These are phyloP conservation scores for Aspergillus tamarii DNA, from an alignment of 2,329 filamentous ascomycete genomes.

Conservation along the genomic window DNA sequence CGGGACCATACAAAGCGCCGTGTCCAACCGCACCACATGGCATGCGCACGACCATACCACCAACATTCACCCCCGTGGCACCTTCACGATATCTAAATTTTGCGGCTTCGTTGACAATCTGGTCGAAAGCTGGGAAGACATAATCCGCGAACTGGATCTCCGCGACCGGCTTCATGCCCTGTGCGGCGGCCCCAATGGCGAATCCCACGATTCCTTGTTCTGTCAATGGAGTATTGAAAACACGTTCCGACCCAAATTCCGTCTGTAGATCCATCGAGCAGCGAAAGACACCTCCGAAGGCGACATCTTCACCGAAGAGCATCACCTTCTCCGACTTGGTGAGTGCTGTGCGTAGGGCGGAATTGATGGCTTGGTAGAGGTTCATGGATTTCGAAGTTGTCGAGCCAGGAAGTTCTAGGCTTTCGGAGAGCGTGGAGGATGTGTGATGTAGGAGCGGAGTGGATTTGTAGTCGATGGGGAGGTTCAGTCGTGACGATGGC, in stretches of 20 bases:
- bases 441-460: constrained; percentile 82
- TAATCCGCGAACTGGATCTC: constrained; percentile 98
- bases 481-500: constrained; percentile 69
- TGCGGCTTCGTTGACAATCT: constrained; percentile 90
- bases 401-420: constrained; percentile 73
- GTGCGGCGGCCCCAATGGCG: constrained; percentile 83
- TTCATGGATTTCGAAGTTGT: constrained; percentile 83
- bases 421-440: constrained; percentile 69
- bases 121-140: constrained; percentile 89
- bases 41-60: constrained; percentile 86
- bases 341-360: constrained; percentile 80
- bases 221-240: constrained; percentile 94
- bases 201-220: constrained; percentile 96
- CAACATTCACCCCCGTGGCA: constrained; percentile 66
- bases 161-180: constrained; percentile 89
- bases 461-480: constrained; percentile 83
- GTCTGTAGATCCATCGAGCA: constrained; percentile 90
- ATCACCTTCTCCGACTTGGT: constrained; percentile 82
- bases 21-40: constrained; percentile 88
- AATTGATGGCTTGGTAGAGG: constrained; percentile 91
- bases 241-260: constrained; percentile 81
- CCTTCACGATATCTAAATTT: constrained; percentile 81
- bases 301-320: constrained; percentile 94
- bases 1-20: constrained; percentile 65
- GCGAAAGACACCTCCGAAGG: constrained; percentile 94